Percentiles rank a stretch among this genome's conserved stretches.
Evolutionary conservation across 805 yeast species (phyloP).

Genomic region (Pichia eremophila): DNA sequence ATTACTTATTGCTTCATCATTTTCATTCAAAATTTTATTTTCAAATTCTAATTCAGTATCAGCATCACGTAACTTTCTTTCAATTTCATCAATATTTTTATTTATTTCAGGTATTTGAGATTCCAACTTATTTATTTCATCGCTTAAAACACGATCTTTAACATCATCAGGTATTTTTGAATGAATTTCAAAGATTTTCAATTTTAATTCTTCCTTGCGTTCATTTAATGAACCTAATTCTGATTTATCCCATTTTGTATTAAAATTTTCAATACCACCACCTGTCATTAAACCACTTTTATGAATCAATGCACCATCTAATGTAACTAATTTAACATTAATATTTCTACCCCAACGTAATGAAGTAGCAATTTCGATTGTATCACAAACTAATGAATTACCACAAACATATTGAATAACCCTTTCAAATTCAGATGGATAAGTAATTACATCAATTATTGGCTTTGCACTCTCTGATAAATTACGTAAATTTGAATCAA

Average conservation of each 20-base stretch:
- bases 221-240: constrained; percentile 47
- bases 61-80: constrained; percentile 23
- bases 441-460: constrained; percentile 64
- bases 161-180: constrained; percentile 42
- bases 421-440: constrained; percentile 55
- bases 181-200: constrained; percentile 34
- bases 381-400: constrained; percentile 69
- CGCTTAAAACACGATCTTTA: constrained; percentile 46
- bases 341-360: constrained; percentile 58
- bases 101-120: constrained; percentile 21
- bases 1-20: constrained; percentile 12
- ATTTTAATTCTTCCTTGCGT: constrained; percentile 41
- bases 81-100: constrained; percentile 18
- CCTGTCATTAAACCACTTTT: constrained; percentile 90
- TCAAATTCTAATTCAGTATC: constrained; percentile 45
- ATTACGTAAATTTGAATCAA: constrained; percentile 46
- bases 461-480: constrained; percentile 50
- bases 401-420: constrained; percentile 79
- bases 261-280: constrained; percentile 51
- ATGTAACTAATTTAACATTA: constrained; percentile 61
- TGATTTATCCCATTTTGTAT: constrained; percentile 62
- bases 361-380: constrained; percentile 54
- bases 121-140: constrained; percentile 43
- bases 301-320: constrained; percentile 80
- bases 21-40: constrained; percentile 12